Evolutionary conservation across 1,284 basidiomycete genomes (phyloP).

Genomic region (Singerocomus inundabilis): DNA sequence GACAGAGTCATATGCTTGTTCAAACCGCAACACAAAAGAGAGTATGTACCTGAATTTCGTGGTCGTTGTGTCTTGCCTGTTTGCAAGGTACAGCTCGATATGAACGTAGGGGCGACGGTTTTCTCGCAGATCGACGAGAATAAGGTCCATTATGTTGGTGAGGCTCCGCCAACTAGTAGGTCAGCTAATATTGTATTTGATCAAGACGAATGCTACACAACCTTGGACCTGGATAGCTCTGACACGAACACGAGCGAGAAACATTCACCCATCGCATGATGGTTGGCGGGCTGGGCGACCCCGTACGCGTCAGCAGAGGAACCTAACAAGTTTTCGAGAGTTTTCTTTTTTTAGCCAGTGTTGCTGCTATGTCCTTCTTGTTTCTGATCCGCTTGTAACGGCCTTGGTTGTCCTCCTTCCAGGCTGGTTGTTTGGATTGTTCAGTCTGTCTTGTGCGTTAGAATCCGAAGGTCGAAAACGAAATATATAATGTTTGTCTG

Average conservation of each 20-base stretch:
- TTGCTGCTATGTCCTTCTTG: too few species aligned
- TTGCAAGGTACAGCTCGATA: slow-evolving; percentile 26
- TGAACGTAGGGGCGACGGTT: slow-evolving; percentile 36
- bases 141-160: slow-evolving; percentile 26
- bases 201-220: slow-evolving; percentile 16
- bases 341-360: too few species aligned
- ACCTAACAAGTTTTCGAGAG: too few species aligned
- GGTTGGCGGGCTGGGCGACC: too few species aligned
- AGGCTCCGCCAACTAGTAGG: slow-evolving; percentile 1
- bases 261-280: slow-evolving; percentile 16
- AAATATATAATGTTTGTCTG: too few species aligned
- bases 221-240: slow-evolving; percentile 24
- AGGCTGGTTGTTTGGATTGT: too few species aligned
- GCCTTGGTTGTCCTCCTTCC: too few species aligned
- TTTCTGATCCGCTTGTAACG: too few species aligned
- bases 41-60: slow-evolving; percentile 9
- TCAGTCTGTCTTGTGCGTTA: too few species aligned
- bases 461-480: too few species aligned
- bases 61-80: neutral
- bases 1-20: slow-evolving; percentile 28
- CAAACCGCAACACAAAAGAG: slow-evolving; percentile 20
- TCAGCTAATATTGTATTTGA: slow-evolving; percentile 4
- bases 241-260: slow-evolving; percentile 26
- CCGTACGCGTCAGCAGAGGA: too few species aligned
- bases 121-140: slow-evolving; percentile 34